Evolutionary conservation across 1,139 yeast species (phyloP).

Genomic region (Lodderomyces oxycetoniae): DNA sequence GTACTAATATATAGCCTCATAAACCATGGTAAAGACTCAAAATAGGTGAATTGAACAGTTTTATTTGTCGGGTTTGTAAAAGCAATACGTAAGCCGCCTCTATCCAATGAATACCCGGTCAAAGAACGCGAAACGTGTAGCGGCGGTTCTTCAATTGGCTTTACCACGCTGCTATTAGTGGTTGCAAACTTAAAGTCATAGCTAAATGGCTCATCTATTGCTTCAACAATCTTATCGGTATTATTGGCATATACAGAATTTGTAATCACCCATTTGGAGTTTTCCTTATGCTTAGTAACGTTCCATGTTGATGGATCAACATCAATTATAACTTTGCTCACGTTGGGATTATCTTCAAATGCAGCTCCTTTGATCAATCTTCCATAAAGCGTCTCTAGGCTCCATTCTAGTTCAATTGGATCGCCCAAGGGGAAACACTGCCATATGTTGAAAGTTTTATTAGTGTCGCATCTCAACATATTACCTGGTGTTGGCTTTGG

Average conservation of each 20-base stretch:
- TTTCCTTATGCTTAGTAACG: conserved; percentile 23
- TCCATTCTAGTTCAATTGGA: conserved; percentile 48
- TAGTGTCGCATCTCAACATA: conserved; percentile 63
- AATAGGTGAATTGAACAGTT: conserved; percentile 53
- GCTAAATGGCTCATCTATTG: conserved; percentile 27
- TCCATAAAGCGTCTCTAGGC: conserved; percentile 66
- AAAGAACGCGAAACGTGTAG: conserved; percentile 75
- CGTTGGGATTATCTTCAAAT: conserved; percentile 38
- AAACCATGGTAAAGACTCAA: conserved; percentile 91
- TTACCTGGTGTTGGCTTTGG: conserved; percentile 76
- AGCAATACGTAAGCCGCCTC: conserved; percentile 81
- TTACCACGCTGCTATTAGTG: conserved; percentile 12
- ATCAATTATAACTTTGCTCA: conserved; percentile 40
- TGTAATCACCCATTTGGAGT: conserved; percentile 13
- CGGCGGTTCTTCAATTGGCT: conserved; percentile 50
- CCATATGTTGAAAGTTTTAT: conserved; percentile 55
- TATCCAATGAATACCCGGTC: conserved; percentile 88
- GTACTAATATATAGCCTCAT: conserved; percentile 81
- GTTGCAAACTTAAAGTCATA: conserved; percentile 36
- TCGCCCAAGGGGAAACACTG: conserved; percentile 77
- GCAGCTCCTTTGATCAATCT: conserved; percentile 61
- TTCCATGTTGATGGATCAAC: conserved; percentile 47
- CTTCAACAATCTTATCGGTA: conserved; percentile 15
- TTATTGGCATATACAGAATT: conserved; percentile 13
- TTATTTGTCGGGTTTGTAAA: conserved; percentile 59